Conservation (phyloP, 352 stramenopile species). For the Pelagophyceae sp. region DNA sequence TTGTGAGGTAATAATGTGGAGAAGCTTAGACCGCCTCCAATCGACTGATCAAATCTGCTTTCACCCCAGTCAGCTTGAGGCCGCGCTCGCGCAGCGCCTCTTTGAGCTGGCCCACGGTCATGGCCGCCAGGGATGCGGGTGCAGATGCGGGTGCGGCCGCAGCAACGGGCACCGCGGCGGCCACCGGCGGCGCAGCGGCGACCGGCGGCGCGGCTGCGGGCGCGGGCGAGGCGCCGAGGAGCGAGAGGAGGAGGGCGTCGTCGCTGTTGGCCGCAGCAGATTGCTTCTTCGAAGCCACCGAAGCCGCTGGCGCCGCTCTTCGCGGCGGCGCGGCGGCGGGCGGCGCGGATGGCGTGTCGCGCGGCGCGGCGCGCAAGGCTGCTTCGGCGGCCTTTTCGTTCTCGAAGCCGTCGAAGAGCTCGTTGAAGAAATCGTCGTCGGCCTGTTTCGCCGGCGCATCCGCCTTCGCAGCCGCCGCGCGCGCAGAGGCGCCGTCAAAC, state of each 20-base stretch:
- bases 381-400: neutral
- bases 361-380: too few relatives aligned
- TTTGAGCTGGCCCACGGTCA: neutral
- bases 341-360: too few relatives aligned
- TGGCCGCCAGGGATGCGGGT: neutral
- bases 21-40: too few relatives aligned
- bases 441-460: too few relatives aligned
- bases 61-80: neutral
- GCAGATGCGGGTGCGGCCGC: neutral
- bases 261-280: neutral
- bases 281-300: neutral
- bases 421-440: constrained; percentile 5
- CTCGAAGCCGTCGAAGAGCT: neutral
- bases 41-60: neutral
- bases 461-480: too few relatives aligned
- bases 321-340: too few relatives aligned
- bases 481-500: neutral
- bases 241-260: neutral
- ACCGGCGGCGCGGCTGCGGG: neutral
- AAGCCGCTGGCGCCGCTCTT: neutral
- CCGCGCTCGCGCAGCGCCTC: neutral
- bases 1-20: too few relatives aligned
- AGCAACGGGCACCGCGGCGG: neutral
- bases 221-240: neutral
- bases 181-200: too few relatives aligned